Evolutionary conservation across 2,329 filamentous ascomycete species (phyloP), one percentile per base, ranked within the genome.

Genomic region (Hypoxylon sp.): DNA sequence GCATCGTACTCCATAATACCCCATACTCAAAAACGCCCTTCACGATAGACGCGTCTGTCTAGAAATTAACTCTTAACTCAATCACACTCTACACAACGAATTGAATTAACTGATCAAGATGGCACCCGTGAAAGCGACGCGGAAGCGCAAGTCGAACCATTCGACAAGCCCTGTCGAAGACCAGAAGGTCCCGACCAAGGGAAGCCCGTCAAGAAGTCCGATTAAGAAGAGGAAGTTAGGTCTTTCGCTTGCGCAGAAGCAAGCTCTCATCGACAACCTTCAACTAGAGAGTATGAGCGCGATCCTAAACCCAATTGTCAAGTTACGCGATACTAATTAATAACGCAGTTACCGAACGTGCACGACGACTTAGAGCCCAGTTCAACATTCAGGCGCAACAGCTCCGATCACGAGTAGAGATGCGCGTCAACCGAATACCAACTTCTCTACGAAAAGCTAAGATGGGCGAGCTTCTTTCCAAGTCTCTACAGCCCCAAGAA

Each of bases 401-500:
- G 68, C 85, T 98, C 39, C 88, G 91, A 66, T 90, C 93, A 65
- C 90, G 95, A 66, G 90, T 99, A 55, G 94, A 97, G 79, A 91
- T 97, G 81, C 92, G 96, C 80, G 87, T 98, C 78, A 97, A 97
- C 77, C 90, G 96, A 57, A 96, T 98, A 55, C 96, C 96, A 6
- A 87, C 88, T 72, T 86, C 90, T 14, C 81, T 97, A 68, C 90
- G 95, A 64, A 92, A 91, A 74, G 85, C 88, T 67, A 96, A 88
- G 61, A 95, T 99, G 85, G 89, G 89, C 60, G 94, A 97, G 46
- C 83, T 98, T 7, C 77, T 94, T 11, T 75, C 79, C 51, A 87
- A 82, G 70, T 81, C 81, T 70, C 63, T 79, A n/a, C 79, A 83
- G 29, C 79, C 84, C 59, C 81, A 83, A 55, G 78, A 80, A 61